Conservation (phyloP, 2,329 filamentous ascomycete genomes). For the Diaporthe sp. region DNA sequence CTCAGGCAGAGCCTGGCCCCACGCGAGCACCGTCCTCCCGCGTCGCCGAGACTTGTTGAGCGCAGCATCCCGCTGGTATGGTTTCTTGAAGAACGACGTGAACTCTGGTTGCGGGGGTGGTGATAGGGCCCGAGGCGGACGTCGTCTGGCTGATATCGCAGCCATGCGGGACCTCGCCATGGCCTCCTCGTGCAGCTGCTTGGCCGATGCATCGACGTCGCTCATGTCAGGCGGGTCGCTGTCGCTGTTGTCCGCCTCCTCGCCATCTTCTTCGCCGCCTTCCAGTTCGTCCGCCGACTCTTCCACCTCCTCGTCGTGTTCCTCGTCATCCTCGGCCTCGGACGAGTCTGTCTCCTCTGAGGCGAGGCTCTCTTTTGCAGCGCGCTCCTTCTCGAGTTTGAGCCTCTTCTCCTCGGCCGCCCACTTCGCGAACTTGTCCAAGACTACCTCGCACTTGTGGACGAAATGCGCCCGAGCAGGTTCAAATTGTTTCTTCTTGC, state of each 20-base stretch:
- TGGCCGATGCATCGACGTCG: constrained; percentile 77
- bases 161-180: constrained; percentile 60
- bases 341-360: constrained; percentile 36
- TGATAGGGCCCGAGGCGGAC: constrained; percentile 42
- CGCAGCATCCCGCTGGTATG: constrained; percentile 81
- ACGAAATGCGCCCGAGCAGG: constrained; percentile 88
- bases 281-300: constrained; percentile 42
- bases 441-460: constrained; percentile 80
- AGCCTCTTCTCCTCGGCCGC: constrained; percentile 88
- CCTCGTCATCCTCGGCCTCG: constrained; percentile 36
- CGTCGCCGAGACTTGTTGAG: constrained; percentile 78
- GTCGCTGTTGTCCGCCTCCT: constrained; percentile 48
- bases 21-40: constrained; percentile 78
- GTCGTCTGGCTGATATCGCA: constrained; percentile 45
- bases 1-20: constrained; percentile 85
- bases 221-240: constrained; percentile 71
- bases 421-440: constrained; percentile 91
- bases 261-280: constrained; percentile 39
- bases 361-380: constrained; percentile 54
- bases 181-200: constrained; percentile 81
- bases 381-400: constrained; percentile 79
- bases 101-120: constrained; percentile 67
- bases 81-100: constrained; percentile 87
- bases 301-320: constrained; percentile 49
- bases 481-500: constrained; percentile 87